These are phyloP conservation scores for Saccharata proteae DNA, from an alignment of 2,329 filamentous ascomycete species.

Conservation along the genomic window DNA sequence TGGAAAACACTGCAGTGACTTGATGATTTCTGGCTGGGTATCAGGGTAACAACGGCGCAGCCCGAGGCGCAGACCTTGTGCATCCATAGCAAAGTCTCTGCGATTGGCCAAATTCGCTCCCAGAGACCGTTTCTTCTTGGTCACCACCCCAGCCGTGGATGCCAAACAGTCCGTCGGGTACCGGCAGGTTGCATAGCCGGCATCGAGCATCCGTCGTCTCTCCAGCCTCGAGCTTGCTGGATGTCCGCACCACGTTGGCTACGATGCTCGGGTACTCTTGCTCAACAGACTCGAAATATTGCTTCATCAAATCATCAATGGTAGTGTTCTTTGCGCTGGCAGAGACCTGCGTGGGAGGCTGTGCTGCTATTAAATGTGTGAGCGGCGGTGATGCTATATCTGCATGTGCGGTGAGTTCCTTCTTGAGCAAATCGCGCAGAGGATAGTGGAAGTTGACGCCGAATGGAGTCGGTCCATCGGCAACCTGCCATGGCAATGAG, in stretches of 20 bases:
- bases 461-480: slow-evolving; percentile 56
- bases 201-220: slow-evolving; percentile 34
- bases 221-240: slow-evolving; percentile 58
- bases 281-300: slow-evolving; percentile 81
- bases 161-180: slow-evolving; percentile 51
- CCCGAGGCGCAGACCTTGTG: slow-evolving; percentile 5
- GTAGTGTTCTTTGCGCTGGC: slow-evolving; percentile 65
- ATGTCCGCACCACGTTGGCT: slow-evolving; percentile 86
- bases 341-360: slow-evolving; percentile 18
- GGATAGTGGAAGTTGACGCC: slow-evolving; percentile 61
- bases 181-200: slow-evolving; percentile 55
- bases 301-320: slow-evolving; percentile 80
- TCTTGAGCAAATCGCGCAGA: slow-evolving; percentile 70
- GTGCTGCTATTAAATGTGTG: slow-evolving; percentile 28
- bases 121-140: slow-evolving; percentile 14
- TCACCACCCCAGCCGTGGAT: slow-evolving; percentile 49
- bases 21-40: not conserved
- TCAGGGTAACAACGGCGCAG: slow-evolving; percentile 5
- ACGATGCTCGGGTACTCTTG: slow-evolving; percentile 81
- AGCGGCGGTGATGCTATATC: slow-evolving; percentile 42
- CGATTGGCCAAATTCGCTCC: too few relatives aligned
- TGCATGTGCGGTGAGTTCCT: slow-evolving; percentile 62
- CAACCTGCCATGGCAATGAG: slow-evolving; percentile 67
- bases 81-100: slow-evolving; percentile 7
- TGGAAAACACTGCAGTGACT: not conserved